Base-by-base conservation (phyloP, 1,284 basidiomycete genomes). In the Leccinum laetum region DNA sequence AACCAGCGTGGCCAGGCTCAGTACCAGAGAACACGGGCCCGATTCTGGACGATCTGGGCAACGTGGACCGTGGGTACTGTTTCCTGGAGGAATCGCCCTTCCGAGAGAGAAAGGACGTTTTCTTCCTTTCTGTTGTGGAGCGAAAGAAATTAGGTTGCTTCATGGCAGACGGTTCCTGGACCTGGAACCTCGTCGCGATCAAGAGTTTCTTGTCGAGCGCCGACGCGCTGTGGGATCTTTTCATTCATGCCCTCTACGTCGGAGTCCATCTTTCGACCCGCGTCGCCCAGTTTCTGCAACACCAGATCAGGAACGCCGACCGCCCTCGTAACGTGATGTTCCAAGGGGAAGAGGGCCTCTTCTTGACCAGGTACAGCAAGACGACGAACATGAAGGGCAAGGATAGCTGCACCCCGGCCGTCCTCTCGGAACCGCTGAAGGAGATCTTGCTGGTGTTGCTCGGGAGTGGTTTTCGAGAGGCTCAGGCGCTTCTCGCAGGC, bases 71-170 rank as follows among this genome's bases (percentile, higher is more conserved):
- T 1, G 66, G 66, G 0, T 67, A 67, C n/a, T 67, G 21, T 3
- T 67, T 67, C 29, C 21, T 68, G 0, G 66, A 67, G 4, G 66
- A 67, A 8, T 3, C 21, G 1, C 55, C 66, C 0, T 68, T 67
- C 21, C 0, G 1, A 1, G 13, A 9, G 1, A 11, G 1, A 2
- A 11, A 14, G 4, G 3, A 65, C 1, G 7, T 6, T 0, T 65
- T 61, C 56, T 58, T 68, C 21, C 4, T 65, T 1, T 55, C 21
- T 1, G 9, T 41, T 0, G 65, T 68, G 16, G 29, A 67, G 29
- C 16, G 18, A 0, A 24, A 37, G n/a, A 60, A 41, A 18, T 44
- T 66, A 0, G 61, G 66, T 5, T 49, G 16, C 0, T 9, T 57
- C 18, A 8, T 24, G 18, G 18, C 11, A 13, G 11, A 35, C 13